These are phyloP conservation scores for Talaromyces rugulosus DNA, from an alignment of 2,329 filamentous ascomycete genomes.

Conservation along the genomic window DNA sequence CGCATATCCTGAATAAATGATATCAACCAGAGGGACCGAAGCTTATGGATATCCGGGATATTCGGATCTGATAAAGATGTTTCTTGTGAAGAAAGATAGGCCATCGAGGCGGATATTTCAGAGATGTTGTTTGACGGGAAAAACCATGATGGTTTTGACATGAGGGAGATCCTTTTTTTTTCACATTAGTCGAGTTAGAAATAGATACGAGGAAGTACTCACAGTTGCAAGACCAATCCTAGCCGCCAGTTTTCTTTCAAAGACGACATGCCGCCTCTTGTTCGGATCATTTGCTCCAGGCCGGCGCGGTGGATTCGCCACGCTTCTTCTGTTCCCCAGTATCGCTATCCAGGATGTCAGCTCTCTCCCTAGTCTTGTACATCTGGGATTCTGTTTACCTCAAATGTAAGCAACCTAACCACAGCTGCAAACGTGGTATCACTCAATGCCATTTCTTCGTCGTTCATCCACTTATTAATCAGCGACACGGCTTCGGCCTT, in stretches of 20 bases:
- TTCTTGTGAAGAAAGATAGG: slow-evolving; percentile 1
- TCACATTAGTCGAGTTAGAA: neutral
- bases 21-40: slow-evolving; percentile 10
- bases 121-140: slow-evolving; percentile 11
- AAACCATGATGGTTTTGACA: slow-evolving; percentile 12
- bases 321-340: slow-evolving; percentile 8
- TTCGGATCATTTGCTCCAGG: slow-evolving; percentile 9
- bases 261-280: slow-evolving; percentile 2
- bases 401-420: slow-evolving; percentile 11
- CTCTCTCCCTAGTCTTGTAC: neutral
- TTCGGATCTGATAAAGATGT: neutral
- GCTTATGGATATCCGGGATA: slow-evolving; percentile 3
- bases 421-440: slow-evolving; percentile 12
- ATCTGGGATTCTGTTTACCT: neutral
- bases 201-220: neutral
- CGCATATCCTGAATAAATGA: slow-evolving; percentile 12
- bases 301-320: slow-evolving; percentile 10
- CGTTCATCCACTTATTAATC: slow-evolving; percentile 12
- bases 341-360: slow-evolving; percentile 1
- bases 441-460: slow-evolving; percentile 4
- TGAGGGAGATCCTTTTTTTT: neutral
- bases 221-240: slow-evolving; percentile 8
- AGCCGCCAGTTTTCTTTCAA: slow-evolving; percentile 8
- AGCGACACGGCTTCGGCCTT: slow-evolving; percentile 10
- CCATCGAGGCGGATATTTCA: slow-evolving; percentile 5